phyloP scores from a whole-genome alignment of 768 basidiomycete genomes.

The Megacollybia marginata region DNA sequence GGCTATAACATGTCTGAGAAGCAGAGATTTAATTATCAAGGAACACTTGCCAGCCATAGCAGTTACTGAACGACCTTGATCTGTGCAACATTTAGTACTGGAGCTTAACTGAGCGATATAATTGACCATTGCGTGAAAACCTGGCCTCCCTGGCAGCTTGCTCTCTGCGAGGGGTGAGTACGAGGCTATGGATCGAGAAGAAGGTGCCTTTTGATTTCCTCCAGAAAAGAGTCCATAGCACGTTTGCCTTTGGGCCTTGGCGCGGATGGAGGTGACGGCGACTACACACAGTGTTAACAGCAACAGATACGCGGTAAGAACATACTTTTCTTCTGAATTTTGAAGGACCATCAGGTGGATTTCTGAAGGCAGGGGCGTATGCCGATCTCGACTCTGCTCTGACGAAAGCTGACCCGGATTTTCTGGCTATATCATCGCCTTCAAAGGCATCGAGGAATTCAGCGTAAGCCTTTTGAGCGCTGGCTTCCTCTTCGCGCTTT shows the following conservation, averaged over 20 bases:
- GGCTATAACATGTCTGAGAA: slow-evolving; percentile 29
- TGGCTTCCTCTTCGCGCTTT: slow-evolving; percentile 74
- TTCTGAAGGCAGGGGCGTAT: slow-evolving; percentile 36
- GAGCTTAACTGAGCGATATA: neutral
- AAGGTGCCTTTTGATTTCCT: slow-evolving; percentile 86
- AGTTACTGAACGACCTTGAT: slow-evolving; percentile 70
- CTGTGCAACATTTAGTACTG: slow-evolving; percentile 21
- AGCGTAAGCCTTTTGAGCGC: slow-evolving; percentile 71
- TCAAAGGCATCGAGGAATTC: slow-evolving; percentile 86
- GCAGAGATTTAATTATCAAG: neutral
- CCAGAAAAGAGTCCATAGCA: slow-evolving; percentile 93
- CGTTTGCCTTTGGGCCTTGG: slow-evolving; percentile 88
- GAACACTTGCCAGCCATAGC: slow-evolving; percentile 71
- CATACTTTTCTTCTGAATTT: slow-evolving; percentile 19
- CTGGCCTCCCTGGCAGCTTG: slow-evolving; percentile 88
- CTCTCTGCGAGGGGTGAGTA: slow-evolving; percentile 47
- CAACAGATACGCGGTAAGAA: slow-evolving; percentile 2
- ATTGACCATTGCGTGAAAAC: slow-evolving; percentile 58
- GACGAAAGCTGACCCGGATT: slow-evolving; percentile 48
- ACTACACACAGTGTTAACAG: slow-evolving; percentile 23
- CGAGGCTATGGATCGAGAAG: neutral
- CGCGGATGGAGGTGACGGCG: slow-evolving; percentile 45
- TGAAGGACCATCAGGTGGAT: slow-evolving; percentile 20
- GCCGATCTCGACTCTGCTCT: slow-evolving; percentile 46
- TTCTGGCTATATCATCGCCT: slow-evolving; percentile 50